These are phyloP conservation scores for Lipomyces japonicus DNA, from an alignment of 805 yeast genomes.

Conservation along the genomic window DNA sequence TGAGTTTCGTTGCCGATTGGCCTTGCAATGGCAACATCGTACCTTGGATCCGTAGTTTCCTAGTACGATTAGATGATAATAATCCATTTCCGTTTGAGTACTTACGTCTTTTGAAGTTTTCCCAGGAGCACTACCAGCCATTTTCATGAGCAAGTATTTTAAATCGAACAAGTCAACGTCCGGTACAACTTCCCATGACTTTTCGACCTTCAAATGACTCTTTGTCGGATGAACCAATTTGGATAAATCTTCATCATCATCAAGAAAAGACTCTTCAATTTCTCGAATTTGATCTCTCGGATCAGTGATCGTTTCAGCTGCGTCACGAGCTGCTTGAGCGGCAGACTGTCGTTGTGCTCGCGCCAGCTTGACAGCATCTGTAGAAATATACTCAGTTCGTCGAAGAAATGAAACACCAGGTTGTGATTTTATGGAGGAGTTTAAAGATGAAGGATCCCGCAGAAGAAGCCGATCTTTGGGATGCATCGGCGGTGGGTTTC, in stretches of 20 bases:
- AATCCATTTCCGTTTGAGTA: conserved; percentile 44
- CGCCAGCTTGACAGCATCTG: conserved; percentile 44
- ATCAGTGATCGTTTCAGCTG: conserved; percentile 38
- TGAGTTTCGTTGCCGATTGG: conserved; percentile 66
- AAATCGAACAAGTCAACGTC: conserved; percentile 90
- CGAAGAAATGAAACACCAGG: conserved; percentile 71
- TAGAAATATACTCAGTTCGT: conserved; percentile 88
- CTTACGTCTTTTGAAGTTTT: conserved; percentile 38
- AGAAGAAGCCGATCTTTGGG: conserved; percentile 54
- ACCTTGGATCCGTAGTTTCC: conserved; percentile 32
- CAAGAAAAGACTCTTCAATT: conserved; percentile 76
- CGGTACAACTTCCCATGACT: conserved; percentile 78
- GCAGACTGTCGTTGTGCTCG: conserved; percentile 24
- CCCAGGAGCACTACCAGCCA: conserved; percentile 48
- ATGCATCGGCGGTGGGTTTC: conserved; percentile 17
- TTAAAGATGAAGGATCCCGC: conserved; percentile 67
- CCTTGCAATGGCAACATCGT: conserved; percentile 54
- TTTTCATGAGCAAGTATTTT: conserved; percentile 59
- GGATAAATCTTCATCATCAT: conserved; percentile 41
- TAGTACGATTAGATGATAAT: conserved; percentile 25
- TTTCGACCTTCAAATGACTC: conserved; percentile 66
- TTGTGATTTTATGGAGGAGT: conserved; percentile 30
- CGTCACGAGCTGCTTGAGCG: conserved; percentile 30
- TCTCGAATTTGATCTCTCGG: conserved; percentile 61
- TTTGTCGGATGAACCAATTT: conserved; percentile 73